phyloP scores from a whole-genome alignment of 176 grass and related monocot species.

The Chrysopogon serrulatus region DNA sequence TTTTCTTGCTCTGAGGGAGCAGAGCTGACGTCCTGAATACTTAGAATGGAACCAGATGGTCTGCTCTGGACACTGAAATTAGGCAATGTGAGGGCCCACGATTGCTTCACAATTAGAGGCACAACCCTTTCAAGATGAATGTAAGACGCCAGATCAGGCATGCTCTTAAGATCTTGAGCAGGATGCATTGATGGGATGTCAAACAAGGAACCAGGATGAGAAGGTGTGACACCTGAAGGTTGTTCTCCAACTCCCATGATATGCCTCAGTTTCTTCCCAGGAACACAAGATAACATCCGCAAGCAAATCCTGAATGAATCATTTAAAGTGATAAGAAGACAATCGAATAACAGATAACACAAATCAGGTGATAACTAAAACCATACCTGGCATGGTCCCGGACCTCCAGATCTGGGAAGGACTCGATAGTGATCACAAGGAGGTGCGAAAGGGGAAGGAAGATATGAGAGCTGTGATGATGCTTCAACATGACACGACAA shows the following conservation, averaged over 20 bases:
- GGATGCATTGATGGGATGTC: constrained; percentile 49
- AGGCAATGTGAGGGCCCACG: constrained; percentile 64
- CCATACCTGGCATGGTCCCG: constrained; percentile 83
- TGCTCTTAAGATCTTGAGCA: constrained; percentile 46
- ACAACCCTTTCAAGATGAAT: constrained; percentile 79
- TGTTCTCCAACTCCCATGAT: constrained; percentile 58
- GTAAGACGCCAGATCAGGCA: constrained; percentile 57
- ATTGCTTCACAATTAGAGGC: constrained; percentile 76
- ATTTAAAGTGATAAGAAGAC: constrained; percentile 31
- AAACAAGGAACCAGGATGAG: constrained; percentile 65
- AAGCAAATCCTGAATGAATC: constrained; percentile 64
- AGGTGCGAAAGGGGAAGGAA: constrained; percentile 64
- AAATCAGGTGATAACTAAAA: neutral
- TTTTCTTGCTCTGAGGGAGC: constrained; percentile 35
- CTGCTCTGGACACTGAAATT: constrained; percentile 54
- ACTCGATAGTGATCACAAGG: constrained; percentile 61
- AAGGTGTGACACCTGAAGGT: constrained; percentile 46
- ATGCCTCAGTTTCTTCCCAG: constrained; percentile 89
- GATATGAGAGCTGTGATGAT: constrained; percentile 69
- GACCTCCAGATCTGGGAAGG: constrained; percentile 90
- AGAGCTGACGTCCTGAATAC: constrained; percentile 55
- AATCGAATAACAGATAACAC: constrained; percentile 13
- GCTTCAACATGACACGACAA: constrained; percentile 71
- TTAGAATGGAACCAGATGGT: constrained; percentile 37
- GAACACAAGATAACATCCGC: constrained; percentile 82